Evolutionary conservation across 495 filamentous ascomycete species (phyloP), one percentile per base, ranked within the genome.

Genomic region (Talaromyces stipitatus): DNA sequence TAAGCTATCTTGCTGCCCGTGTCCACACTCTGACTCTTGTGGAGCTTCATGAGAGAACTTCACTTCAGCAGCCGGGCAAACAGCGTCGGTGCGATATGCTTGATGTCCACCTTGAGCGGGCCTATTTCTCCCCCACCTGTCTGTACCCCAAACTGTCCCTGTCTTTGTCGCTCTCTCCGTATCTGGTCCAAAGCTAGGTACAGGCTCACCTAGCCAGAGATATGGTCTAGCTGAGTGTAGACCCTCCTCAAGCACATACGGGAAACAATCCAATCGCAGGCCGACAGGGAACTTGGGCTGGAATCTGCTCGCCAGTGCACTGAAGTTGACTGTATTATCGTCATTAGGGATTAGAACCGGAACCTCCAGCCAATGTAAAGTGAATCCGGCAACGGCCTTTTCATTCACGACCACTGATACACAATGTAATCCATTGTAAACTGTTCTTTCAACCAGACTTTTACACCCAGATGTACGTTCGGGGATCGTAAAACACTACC

Each of bases 11-110:
- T n/a, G n/a, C n/a, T n/a, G n/a, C n/a, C n/a, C n/a, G n/a, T n/a
- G n/a, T n/a, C n/a, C n/a, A n/a, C n/a, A n/a, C n/a, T n/a, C n/a
- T n/a, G n/a, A n/a, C n/a, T n/a, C n/a, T n/a, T n/a, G n/a, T n/a
- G n/a, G n/a, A n/a, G n/a, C n/a, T n/a, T n/a, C n/a, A n/a, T n/a
- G n/a, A n/a, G n/a, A n/a, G n/a, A n/a, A n/a, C n/a, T n/a, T n/a
- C n/a, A n/a, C n/a, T n/a, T n/a, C n/a, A n/a, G n/a, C 8, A 61
- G 50, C 24, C 59, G 33, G 5, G 59, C 56, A 55, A 61, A 61
- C 10, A 61, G 46, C 26, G 59, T 58, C 50, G 56, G 59, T 16
- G 55, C 55, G 22, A 58, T 61, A 55, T 61, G 59, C 51, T 61
- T 61, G 41, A 61, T 61, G 36, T 54, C 48, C 32, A 61, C 51